phyloP scores from a whole-genome alignment of 306 rosid genomes.

The Sindora glabra region DNA sequence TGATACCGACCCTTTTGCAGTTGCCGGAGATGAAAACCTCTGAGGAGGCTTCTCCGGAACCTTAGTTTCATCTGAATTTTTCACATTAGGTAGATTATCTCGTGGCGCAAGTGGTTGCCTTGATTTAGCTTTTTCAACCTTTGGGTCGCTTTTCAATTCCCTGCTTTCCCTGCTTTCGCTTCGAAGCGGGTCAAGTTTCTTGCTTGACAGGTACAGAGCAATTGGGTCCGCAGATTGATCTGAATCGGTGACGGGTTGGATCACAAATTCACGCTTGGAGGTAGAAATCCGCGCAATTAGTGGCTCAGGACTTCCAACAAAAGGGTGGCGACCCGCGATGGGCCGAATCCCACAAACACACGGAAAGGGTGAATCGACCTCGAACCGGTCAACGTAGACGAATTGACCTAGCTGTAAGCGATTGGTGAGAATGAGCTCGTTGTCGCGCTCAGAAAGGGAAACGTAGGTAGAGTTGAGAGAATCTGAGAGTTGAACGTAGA shows the following conservation, averaged over 20 bases:
- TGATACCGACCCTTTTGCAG: conserved; percentile 53
- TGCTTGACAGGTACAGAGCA: conserved; percentile 42
- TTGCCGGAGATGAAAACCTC: conserved; percentile 81
- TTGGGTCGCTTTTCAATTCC: conserved; percentile 21
- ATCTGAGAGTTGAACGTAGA: conserved; percentile 56
- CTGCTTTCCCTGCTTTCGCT: not conserved
- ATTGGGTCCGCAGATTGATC: conserved; percentile 56
- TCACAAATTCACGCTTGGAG: conserved; percentile 55
- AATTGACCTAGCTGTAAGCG: conserved; percentile 88
- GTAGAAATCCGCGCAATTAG: conserved; percentile 54
- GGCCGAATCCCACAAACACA: conserved; percentile 65
- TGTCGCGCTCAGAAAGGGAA: conserved; percentile 66
- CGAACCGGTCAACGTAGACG: conserved; percentile 72
- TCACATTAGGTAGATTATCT: conserved; percentile 42
- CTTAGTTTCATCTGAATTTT: conserved; percentile 17
- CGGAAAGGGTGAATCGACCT: conserved; percentile 66
- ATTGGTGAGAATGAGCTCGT: conserved; percentile 78
- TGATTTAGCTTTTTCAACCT: conserved; percentile 25
- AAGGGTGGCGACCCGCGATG: conserved; percentile 69
- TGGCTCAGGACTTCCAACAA: conserved; percentile 64
- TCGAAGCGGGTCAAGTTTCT: conserved; percentile 18
- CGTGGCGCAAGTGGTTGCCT: conserved; percentile 65
- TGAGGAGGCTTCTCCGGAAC: conserved; percentile 33
- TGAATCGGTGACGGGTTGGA: conserved; percentile 72
- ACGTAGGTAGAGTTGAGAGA: conserved; percentile 75